A percentile compares a stretch with the other conserved stretches of the same genome.
Conservation (phyloP, 306 rosid species). For the Ormosia semicastrata region DNA sequence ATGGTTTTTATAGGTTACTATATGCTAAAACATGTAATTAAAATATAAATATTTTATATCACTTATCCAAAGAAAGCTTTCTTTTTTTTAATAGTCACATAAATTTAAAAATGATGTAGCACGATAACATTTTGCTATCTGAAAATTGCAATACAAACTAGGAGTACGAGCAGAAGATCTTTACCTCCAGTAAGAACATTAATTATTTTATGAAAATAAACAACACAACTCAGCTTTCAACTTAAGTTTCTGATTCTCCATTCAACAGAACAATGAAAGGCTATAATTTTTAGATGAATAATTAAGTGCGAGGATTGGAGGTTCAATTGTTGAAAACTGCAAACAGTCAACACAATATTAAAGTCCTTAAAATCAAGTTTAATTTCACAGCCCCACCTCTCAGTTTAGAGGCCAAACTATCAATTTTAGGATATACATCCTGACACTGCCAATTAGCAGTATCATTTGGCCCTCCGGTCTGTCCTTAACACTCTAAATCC, state of each 20-base stretch:
- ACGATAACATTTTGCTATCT: not conserved
- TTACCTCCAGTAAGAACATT: not conserved
- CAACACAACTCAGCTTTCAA: not conserved
- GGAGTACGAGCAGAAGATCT: constrained; percentile 6
- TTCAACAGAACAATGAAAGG: constrained; percentile 3
- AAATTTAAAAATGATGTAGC: not conserved
- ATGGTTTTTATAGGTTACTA: not conserved
- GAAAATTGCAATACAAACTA: not conserved
- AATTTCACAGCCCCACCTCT: not conserved
- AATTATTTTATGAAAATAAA: not conserved
- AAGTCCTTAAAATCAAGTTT: not conserved
- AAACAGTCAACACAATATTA: not conserved
- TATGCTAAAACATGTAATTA: not conserved
- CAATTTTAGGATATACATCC: not conserved
- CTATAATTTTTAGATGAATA: not conserved
- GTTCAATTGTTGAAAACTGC: not conserved
- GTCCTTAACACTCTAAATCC: not conserved
- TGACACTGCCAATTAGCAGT: not conserved
- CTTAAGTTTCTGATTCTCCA: not conserved
- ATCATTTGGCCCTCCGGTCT: not conserved
- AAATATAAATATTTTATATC: not conserved
- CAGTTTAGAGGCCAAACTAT: not conserved
- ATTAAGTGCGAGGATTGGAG: not conserved
- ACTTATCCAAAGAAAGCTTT: not conserved
- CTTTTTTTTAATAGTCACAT: not conserved